These are phyloP conservation scores for Ilex asprella DNA, from an alignment of 257 asterid species.

Conservation along the genomic window DNA sequence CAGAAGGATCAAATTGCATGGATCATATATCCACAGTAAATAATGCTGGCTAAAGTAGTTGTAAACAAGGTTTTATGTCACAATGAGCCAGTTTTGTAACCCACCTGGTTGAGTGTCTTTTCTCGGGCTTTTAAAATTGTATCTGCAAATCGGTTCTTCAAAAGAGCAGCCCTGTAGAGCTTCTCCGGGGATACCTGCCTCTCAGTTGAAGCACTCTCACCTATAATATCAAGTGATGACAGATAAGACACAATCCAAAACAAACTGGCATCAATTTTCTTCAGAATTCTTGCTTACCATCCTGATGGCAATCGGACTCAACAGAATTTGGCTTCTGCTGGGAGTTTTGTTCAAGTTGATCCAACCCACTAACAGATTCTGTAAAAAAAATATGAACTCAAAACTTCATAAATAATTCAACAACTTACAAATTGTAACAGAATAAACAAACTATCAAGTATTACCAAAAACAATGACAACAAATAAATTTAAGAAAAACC, in stretches of 20 bases:
- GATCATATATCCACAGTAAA: not conserved
- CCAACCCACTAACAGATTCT: slow-evolving; percentile 56
- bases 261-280: slow-evolving; percentile 6
- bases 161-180: slow-evolving; percentile 75
- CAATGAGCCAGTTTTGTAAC: not conserved
- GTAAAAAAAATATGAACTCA: slow-evolving; percentile 21
- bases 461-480: not conserved
- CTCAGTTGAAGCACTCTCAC: slow-evolving; percentile 48
- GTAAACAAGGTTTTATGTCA: not conserved
- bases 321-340: slow-evolving; percentile 43
- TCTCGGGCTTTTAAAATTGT: slow-evolving; percentile 88
- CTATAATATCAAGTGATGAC: slow-evolving; percentile 26
- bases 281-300: slow-evolving; percentile 44
- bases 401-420: slow-evolving; percentile 7
- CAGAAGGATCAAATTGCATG: slow-evolving; percentile 1
- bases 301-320: slow-evolving; percentile 53
- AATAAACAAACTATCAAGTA: not conserved
- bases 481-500: not conserved
- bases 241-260: slow-evolving; percentile 14
- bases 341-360: slow-evolving; percentile 52
- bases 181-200: slow-evolving; percentile 74
- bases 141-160: slow-evolving; percentile 72
- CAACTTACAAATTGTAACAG: not conserved
- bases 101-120: slow-evolving; percentile 67
- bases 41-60: not conserved